Conservation (phyloP, 345 rosid species). For the Ailanthus altissimus region DNA sequence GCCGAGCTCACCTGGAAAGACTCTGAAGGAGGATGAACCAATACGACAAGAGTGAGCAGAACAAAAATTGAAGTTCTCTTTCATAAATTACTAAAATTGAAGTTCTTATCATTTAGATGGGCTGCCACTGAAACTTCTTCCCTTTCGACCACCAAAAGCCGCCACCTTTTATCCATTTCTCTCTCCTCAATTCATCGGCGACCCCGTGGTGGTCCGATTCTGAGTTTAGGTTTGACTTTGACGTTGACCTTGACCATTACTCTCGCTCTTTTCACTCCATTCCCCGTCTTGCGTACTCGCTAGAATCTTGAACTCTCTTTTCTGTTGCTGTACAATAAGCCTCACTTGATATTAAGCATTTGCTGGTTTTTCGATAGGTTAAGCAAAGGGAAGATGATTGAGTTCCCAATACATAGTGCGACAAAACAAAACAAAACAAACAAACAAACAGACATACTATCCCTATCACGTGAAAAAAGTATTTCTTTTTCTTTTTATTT, state of each 20-base stretch:
- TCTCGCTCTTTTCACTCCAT: constrained; percentile 47
- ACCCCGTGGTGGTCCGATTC: constrained; percentile 22
- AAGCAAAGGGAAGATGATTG: constrained; percentile 29
- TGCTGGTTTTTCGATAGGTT: constrained; percentile 16
- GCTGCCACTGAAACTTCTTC: constrained; percentile 75
- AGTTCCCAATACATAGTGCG: no score
- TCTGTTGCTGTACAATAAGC: constrained; percentile 34
- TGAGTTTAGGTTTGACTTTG: no score
- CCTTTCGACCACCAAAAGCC: constrained; percentile 71
- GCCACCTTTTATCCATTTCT: constrained; percentile 47
- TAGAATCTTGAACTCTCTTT: constrained; percentile 37
- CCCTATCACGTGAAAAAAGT: no score
- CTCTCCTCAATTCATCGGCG: constrained; percentile 53
- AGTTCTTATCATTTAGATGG: constrained; percentile 22
- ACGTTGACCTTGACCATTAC: constrained; percentile 36
- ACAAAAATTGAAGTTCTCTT: not conserved
- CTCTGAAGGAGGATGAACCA: not conserved
- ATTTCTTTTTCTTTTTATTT: no score
- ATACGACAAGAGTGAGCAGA: not conserved
- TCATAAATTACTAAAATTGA: not conserved
- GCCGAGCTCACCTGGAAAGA: not conserved
- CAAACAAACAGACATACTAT: no score
- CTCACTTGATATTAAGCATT: constrained; percentile 33
- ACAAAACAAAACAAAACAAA: no score
- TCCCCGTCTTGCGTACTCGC: constrained; percentile 78